Conservation (phyloP, 2,329 filamentous ascomycete genomes). For the Daldinia sp. region DNA sequence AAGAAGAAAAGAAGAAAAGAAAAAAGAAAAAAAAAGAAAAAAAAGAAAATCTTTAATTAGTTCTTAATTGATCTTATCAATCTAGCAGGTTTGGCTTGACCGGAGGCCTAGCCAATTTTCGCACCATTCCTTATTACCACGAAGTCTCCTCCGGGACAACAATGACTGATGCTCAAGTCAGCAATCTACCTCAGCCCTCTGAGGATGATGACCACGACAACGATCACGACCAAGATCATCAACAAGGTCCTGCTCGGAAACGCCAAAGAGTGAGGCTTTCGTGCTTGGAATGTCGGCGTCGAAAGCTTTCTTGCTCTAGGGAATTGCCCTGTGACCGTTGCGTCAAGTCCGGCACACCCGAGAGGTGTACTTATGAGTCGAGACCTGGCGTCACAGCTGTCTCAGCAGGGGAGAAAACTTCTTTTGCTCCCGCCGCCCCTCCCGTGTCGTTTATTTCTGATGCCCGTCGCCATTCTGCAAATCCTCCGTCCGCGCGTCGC, state of each 20-base stretch:
- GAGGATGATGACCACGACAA: slow-evolving; percentile 35
- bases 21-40: not conserved
- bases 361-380: slow-evolving; percentile 67
- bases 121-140: slow-evolving; percentile 22
- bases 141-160: slow-evolving; percentile 20
- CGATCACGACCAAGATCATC: slow-evolving; percentile 39
- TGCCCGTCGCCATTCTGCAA: slow-evolving; percentile 32
- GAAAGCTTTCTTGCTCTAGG: slow-evolving; percentile 69
- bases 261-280: slow-evolving; percentile 67
- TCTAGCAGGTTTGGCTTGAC: slow-evolving; percentile 31
- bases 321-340: slow-evolving; percentile 69
- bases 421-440: slow-evolving; percentile 56
- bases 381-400: slow-evolving; percentile 48
- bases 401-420: slow-evolving; percentile 55
- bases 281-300: slow-evolving; percentile 67
- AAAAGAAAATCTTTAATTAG: not conserved
- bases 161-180: slow-evolving; percentile 32
- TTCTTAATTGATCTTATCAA: slow-evolving; percentile 39
- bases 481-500: slow-evolving; percentile 50
- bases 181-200: slow-evolving; percentile 12
- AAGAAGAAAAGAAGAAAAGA: too few relatives aligned
- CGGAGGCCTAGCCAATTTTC: slow-evolving; percentile 20
- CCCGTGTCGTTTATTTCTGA: slow-evolving; percentile 52
- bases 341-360: slow-evolving; percentile 68
- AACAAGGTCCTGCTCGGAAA: slow-evolving; percentile 58